Conservation (phyloP, 805 yeast species). For the Wickerhamomyces chambardii region DNA sequence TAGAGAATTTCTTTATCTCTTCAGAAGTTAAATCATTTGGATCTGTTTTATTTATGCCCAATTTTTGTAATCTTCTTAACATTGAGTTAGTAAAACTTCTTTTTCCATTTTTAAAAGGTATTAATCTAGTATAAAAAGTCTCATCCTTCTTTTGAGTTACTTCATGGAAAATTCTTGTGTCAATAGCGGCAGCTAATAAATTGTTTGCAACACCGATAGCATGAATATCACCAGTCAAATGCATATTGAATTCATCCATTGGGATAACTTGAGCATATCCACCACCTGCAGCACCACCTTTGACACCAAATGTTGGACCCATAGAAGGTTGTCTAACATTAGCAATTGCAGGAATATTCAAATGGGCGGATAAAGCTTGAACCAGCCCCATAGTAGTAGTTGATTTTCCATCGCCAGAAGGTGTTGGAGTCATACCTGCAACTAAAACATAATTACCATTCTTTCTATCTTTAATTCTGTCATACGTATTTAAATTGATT, state of each 20-base stretch:
- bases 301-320: conserved; percentile 99
- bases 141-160: conserved; percentile 64
- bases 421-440: conserved; percentile 98
- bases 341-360: conserved; percentile 77
- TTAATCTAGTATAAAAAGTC: conserved; percentile 76
- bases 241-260: conserved; percentile 98
- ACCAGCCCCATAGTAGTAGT: conserved; percentile 95
- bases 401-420: conserved; percentile 95
- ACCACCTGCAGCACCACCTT: conserved; percentile 99
- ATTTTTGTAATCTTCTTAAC: conserved; percentile 63
- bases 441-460: conserved; percentile 87
- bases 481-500: conserved; percentile 58
- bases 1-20: conserved; percentile 67
- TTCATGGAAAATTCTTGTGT: conserved; percentile 96
- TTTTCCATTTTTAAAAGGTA: conserved; percentile 76
- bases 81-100: conserved; percentile 75
- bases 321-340: conserved; percentile 96
- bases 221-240: conserved; percentile 95
- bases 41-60: conserved; percentile 75
- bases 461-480: conserved; percentile 52
- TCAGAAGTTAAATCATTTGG: conserved; percentile 76
- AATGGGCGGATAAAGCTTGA: conserved; percentile 93
- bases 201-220: conserved; percentile 93
- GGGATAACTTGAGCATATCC: conserved; percentile 97
- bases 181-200: conserved; percentile 92